These are phyloP conservation scores for Lactuca sativa DNA, from an alignment of 129 eudicot species.

Conservation along the genomic window DNA sequence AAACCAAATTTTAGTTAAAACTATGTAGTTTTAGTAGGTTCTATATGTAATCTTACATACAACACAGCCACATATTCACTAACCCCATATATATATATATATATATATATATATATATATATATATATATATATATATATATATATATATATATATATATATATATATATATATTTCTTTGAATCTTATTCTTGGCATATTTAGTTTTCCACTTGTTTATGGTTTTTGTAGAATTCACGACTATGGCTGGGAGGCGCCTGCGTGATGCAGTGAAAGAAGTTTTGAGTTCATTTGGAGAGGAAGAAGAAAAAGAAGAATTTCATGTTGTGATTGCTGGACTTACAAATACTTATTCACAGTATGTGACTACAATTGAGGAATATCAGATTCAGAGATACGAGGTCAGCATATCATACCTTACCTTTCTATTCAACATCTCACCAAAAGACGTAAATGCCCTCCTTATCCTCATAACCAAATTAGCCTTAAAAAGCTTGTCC, in stretches of 20 bases:
- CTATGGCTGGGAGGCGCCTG: conserved; percentile 68
- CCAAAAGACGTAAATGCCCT: not conserved
- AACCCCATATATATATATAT: too few relatives aligned
- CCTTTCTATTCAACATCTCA: not conserved
- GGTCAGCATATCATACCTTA: conserved; percentile 27
- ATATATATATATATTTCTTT: too few relatives aligned
- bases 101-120: too few relatives aligned
- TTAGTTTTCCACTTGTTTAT: not conserved
- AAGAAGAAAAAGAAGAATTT: conserved; percentile 27
- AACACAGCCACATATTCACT: too few relatives aligned
- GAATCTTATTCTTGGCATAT: not conserved
- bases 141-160: too few relatives aligned
- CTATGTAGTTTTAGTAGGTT: too few relatives aligned
- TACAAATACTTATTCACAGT: conserved; percentile 58
- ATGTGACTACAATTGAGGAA: conserved; percentile 64
- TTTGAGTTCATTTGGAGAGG: conserved; percentile 26
- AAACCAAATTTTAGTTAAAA: too few relatives aligned
- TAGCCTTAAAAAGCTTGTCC: too few relatives aligned
- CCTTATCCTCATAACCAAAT: too few relatives aligned
- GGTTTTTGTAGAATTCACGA: conserved; percentile 49
- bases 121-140: too few relatives aligned
- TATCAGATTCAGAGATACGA: conserved; percentile 60
- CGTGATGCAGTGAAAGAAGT: conserved; percentile 55
- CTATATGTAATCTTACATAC: too few relatives aligned
- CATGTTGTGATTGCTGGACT: conserved; percentile 59